These are phyloP conservation scores for Cytospora leucostoma DNA, from an alignment of 2,329 filamentous ascomycete genomes.

Conservation along the genomic window DNA sequence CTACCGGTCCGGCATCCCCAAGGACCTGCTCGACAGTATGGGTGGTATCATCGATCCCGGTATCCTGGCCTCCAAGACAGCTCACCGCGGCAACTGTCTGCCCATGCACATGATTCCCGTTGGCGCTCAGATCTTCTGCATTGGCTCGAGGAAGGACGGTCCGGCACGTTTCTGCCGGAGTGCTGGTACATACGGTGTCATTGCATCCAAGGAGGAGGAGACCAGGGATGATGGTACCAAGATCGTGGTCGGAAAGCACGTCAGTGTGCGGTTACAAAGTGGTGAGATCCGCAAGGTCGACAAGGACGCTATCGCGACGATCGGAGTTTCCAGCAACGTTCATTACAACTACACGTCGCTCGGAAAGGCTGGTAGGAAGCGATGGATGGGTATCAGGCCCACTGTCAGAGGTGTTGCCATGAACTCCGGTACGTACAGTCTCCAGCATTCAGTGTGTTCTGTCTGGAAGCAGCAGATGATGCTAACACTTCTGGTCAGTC, in stretches of 20 bases:
- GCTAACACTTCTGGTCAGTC: slow-evolving; percentile 46
- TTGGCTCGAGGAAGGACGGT: slow-evolving; percentile 73
- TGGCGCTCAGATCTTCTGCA: slow-evolving; percentile 88
- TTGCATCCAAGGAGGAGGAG: slow-evolving; percentile 86
- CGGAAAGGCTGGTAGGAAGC: slow-evolving; percentile 90
- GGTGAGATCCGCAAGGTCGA: slow-evolving; percentile 88
- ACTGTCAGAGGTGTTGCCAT: slow-evolving; percentile 97
- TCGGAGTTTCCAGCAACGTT: slow-evolving; percentile 91
- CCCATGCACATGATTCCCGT: slow-evolving; percentile 95
- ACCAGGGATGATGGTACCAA: slow-evolving; percentile 60
- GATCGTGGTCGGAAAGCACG: slow-evolving; percentile 71
- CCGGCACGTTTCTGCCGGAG: slow-evolving; percentile 91
- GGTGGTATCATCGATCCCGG: slow-evolving; percentile 90
- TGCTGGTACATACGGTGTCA: slow-evolving; percentile 86
- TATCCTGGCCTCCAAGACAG: slow-evolving; percentile 92
- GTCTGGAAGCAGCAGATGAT: not conserved
- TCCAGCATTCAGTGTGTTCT: not conserved
- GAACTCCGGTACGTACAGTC: slow-evolving; percentile 74
- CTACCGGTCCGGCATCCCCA: slow-evolving; percentile 85
- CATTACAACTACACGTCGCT: slow-evolving; percentile 88
- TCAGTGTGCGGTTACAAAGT: slow-evolving; percentile 85
- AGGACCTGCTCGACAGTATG: slow-evolving; percentile 86
- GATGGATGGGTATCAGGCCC: slow-evolving; percentile 92
- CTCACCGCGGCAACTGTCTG: slow-evolving; percentile 90
- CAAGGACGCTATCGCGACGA: slow-evolving; percentile 90